These are phyloP conservation scores for Prunus yedoensis DNA, from an alignment of 331 rosid species.

Conservation along the genomic window DNA sequence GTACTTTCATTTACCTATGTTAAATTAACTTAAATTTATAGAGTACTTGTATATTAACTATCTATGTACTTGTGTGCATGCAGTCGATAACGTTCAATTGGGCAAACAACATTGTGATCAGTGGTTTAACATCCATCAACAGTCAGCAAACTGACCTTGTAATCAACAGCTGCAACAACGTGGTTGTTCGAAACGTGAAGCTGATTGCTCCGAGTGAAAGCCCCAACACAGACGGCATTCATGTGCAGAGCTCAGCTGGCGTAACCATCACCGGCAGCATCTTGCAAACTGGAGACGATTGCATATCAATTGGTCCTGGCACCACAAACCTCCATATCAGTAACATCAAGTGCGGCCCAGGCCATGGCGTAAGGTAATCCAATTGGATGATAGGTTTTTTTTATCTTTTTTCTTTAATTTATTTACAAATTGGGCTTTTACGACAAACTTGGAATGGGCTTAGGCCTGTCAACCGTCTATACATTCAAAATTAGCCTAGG, in stretches of 20 bases:
- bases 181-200: conserved; percentile 32
- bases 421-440: background rate
- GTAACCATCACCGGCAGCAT: conserved; percentile 42
- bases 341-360: conserved; percentile 58
- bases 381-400: background rate
- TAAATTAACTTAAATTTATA: no score
- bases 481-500: no score
- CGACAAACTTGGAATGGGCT: background rate
- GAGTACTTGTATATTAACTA: no score
- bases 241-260: conserved; percentile 43
- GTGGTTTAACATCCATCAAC: conserved; percentile 63
- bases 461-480: background rate
- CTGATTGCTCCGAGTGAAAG: conserved; percentile 42
- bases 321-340: conserved; percentile 39
- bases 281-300: conserved; percentile 59
- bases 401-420: background rate
- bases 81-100: conserved; percentile 64
- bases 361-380: conserved; percentile 60
- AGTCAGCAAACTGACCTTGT: conserved; percentile 55
- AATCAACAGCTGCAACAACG: conserved; percentile 57
- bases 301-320: conserved; percentile 59
- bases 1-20: background rate
- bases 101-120: conserved; percentile 52
- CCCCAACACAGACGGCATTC: conserved; percentile 73
- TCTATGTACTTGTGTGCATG: conserved; percentile 25